Percentiles rank a stretch among this genome's conserved stretches.
Conservation (phyloP, 768 basidiomycete genomes). For the Auriscalpium orientale region DNA sequence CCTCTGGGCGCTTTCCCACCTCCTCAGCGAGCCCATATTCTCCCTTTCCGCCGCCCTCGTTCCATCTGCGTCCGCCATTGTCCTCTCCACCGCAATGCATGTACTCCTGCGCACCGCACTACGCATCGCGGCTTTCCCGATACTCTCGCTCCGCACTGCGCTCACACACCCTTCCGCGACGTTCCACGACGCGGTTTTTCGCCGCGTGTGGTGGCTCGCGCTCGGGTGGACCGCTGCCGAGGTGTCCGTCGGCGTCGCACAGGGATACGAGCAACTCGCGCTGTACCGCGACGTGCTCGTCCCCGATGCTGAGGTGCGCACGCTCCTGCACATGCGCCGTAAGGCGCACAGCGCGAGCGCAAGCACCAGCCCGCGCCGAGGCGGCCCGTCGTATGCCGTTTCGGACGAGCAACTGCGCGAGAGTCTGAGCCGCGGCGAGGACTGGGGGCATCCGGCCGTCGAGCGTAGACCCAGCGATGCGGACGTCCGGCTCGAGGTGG, state of each 20-base stretch:
- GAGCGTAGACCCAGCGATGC: slow-evolving; percentile 12
- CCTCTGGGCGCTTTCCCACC: slow-evolving; percentile 53
- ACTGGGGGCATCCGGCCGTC: neutral
- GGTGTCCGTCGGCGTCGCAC: slow-evolving; percentile 52
- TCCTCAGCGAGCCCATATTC: slow-evolving; percentile 43
- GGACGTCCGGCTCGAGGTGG: slow-evolving; percentile 36
- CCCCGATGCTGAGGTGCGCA: slow-evolving; percentile 30
- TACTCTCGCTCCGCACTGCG: slow-evolving; percentile 44
- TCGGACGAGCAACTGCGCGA: slow-evolving; percentile 6
- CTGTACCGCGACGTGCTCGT: slow-evolving; percentile 68
- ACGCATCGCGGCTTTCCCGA: slow-evolving; percentile 45
- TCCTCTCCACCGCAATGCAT: slow-evolving; percentile 37
- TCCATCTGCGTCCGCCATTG: slow-evolving; percentile 24
- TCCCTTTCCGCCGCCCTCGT: slow-evolving; percentile 25
- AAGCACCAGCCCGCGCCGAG: neutral
- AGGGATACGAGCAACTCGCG: slow-evolving; percentile 62
- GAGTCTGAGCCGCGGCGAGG: slow-evolving; percentile 7
- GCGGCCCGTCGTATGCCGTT: neutral
- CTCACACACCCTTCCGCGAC: slow-evolving; percentile 41
- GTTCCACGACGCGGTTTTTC: slow-evolving; percentile 52
- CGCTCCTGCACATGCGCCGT: slow-evolving; percentile 23
- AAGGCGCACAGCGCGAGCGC: slow-evolving; percentile 8
- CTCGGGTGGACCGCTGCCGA: slow-evolving; percentile 72
- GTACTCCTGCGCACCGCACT: slow-evolving; percentile 45
- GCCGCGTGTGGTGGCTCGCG: slow-evolving; percentile 69